A percentile compares a stretch with the other conserved stretches of the same genome.
These are phyloP conservation scores for Tylopilus cervinicoccineus DNA, from an alignment of 768 basidiomycete species.

Conservation along the genomic window DNA sequence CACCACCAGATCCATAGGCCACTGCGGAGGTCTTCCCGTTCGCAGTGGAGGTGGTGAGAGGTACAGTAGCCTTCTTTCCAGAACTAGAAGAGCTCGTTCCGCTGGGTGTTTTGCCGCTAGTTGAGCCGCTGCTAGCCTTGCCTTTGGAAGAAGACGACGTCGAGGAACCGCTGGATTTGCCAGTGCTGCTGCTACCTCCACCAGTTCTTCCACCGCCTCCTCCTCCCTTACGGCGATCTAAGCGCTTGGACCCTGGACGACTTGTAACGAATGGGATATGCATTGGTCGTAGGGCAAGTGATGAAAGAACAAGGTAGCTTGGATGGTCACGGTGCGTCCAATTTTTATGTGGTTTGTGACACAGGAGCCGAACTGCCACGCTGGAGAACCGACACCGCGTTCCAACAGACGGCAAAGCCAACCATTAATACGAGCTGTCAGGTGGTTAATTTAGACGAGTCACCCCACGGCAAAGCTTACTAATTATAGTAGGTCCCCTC, in stretches of 20 bases:
- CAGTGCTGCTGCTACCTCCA: slow-evolving; percentile 7
- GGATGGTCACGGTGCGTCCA: too few species aligned
- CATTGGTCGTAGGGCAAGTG: slow-evolving; percentile 17
- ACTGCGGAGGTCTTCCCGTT: slow-evolving; percentile 25
- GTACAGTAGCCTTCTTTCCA: slow-evolving; percentile 13
- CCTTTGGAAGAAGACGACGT: slow-evolving; percentile 4
- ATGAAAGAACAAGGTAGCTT: too few species aligned
- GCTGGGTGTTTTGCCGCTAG: slow-evolving; percentile 1
- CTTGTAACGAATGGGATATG: slow-evolving; percentile 17
- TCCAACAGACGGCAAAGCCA: too few species aligned
- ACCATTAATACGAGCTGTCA: too few species aligned
- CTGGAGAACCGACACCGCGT: too few species aligned
- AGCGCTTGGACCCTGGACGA: neutral
- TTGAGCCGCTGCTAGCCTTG: neutral
- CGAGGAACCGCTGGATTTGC: slow-evolving; percentile 12
- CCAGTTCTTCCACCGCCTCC: slow-evolving; percentile 25
- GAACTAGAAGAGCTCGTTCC: slow-evolving; percentile 1
- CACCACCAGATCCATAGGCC: slow-evolving; percentile 34
- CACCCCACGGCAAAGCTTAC: too few species aligned
- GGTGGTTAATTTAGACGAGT: too few species aligned
- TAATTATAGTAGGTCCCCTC: too few species aligned
- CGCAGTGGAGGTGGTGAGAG: slow-evolving; percentile 17
- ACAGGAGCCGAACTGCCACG: too few species aligned
- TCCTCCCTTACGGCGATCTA: slow-evolving; percentile 32
- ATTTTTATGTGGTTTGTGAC: too few species aligned